A percentile compares a stretch with the other conserved stretches of the same genome.
phyloP scores from a whole-genome alignment of 2,329 filamentous ascomycete species.

The Botrytis tulipae region DNA sequence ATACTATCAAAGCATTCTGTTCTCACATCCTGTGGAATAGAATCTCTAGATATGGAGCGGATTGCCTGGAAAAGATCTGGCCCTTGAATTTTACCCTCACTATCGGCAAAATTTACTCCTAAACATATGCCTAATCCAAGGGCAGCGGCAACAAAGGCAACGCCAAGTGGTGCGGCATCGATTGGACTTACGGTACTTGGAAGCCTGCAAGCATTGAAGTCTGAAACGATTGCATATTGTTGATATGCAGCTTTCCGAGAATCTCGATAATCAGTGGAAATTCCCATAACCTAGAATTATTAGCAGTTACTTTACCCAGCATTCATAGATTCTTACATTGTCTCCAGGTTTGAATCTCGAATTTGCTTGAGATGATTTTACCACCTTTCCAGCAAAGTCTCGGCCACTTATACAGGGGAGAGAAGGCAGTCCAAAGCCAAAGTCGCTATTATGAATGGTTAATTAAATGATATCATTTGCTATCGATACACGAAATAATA shows the following conservation, averaged over 20 bases:
- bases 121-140: slow-evolving; percentile 67
- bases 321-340: slow-evolving; percentile 41
- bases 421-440: slow-evolving; percentile 36
- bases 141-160: slow-evolving; percentile 57
- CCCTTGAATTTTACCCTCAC: slow-evolving; percentile 44
- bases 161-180: slow-evolving; percentile 35
- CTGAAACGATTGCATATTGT: slow-evolving; percentile 52
- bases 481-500: slow-evolving; percentile 56
- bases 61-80: slow-evolving; percentile 59
- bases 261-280: slow-evolving; percentile 39
- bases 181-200: slow-evolving; percentile 27
- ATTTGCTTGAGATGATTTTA: slow-evolving; percentile 45
- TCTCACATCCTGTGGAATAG: slow-evolving; percentile 59
- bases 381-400: slow-evolving; percentile 65
- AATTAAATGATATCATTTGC: slow-evolving; percentile 3
- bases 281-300: slow-evolving; percentile 38
- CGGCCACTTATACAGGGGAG: slow-evolving; percentile 37
- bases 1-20: slow-evolving; percentile 62
- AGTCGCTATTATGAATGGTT: slow-evolving; percentile 31
- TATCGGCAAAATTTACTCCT: slow-evolving; percentile 60
- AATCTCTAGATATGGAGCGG: slow-evolving; percentile 44
- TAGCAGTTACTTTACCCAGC: slow-evolving; percentile 31
- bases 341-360: slow-evolving; percentile 56
- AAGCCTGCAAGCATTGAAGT: slow-evolving; percentile 36
- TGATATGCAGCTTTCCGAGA: slow-evolving; percentile 37